Base-by-base conservation (phyloP, 768 basidiomycete genomes). In the Tricholoma furcatifolium region DNA sequence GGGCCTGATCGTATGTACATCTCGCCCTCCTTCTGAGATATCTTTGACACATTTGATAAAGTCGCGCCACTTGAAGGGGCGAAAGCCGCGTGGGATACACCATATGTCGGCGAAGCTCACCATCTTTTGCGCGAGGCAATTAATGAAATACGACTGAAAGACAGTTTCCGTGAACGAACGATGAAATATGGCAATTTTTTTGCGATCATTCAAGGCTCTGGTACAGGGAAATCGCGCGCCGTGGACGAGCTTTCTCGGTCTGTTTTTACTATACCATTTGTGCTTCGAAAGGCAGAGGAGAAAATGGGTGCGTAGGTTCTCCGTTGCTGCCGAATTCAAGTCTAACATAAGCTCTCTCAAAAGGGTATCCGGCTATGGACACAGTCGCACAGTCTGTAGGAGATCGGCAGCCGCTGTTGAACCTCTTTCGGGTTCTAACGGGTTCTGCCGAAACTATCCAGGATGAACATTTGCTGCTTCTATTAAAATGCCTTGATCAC, bases 171-270 rank as follows among this genome's bases (percentile, higher is more conserved):
- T n/a, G n/a, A n/a, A n/a, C n/a, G n/a, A n/a, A n/a, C n/a, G n/a
- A n/a, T n/a, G n/a, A n/a, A n/a, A n/a, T 27, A 48, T 18, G 47
- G 23, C 4, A 48, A 48, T 21, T 48, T 48, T 10, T 18, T 48
- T 14, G 2, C 47, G 10, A 46, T 46, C 14, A 46, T 35, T 12
- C 47, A 47, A 23, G 35, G 47, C 6, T 49, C 38, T 0, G 39
- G 34, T 10, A 49, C 35, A 15, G 24, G 38, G 4, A 50, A 47
- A 20, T 36, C 46, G 11, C 46, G 46, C 31, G 9, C 23, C 2
- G 35, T 47, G 11, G 21, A 47, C 35, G 5, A 47, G 30, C 46
- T 47, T 47, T 18, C 46, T 21, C 17, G 10, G 2, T 7, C 10
- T 4, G 24, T 50, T 20, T 32, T 41, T 20, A 14, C 20, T 15